phyloP scores from a whole-genome alignment of 1,284 basidiomycete species.

The Calocybe gambosa region DNA sequence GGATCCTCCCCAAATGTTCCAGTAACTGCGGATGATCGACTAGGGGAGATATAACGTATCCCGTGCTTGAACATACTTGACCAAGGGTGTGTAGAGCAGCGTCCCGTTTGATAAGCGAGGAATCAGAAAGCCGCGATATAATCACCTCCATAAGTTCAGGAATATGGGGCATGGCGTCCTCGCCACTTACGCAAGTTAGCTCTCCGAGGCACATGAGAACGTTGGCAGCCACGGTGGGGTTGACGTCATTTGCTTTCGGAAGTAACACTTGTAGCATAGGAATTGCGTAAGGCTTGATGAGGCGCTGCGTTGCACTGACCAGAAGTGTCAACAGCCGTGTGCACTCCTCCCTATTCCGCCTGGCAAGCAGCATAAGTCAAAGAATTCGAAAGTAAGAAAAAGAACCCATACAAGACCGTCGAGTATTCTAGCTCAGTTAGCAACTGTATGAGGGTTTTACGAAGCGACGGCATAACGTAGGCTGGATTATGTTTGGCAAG shows the following conservation, averaged over 20 bases:
- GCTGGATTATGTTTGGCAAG: constrained; percentile 96
- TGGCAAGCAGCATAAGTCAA: constrained; percentile 22
- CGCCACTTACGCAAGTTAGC: constrained; percentile 88
- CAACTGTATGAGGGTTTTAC: constrained; percentile 95
- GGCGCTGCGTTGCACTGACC: constrained; percentile 84
- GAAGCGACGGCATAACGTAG: constrained; percentile 96
- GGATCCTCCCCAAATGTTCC: constrained; percentile 81
- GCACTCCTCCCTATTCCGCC: constrained; percentile 87
- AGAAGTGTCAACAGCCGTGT: constrained; percentile 84
- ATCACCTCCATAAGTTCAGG: constrained; percentile 88
- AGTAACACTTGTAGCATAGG: constrained; percentile 92
- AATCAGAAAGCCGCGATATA: constrained; percentile 83
- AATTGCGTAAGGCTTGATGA: constrained; percentile 97
- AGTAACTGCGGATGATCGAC: constrained; percentile 89
- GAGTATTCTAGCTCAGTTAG: constrained; percentile 98
- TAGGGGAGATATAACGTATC: constrained; percentile 90
- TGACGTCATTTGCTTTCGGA: constrained; percentile 80
- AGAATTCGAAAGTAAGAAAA: neutral
- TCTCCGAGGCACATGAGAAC: constrained; percentile 95
- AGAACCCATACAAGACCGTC: constrained; percentile 65
- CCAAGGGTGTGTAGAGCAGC: constrained; percentile 93
- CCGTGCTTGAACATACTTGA: constrained; percentile 93
- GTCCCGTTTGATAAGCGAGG: constrained; percentile 83
- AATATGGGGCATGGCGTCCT: constrained; percentile 82
- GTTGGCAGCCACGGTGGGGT: constrained; percentile 86